Evolutionary conservation across 2,329 filamentous ascomycete species (phyloP).

Genomic region (Rhynchosporium secalis): DNA sequence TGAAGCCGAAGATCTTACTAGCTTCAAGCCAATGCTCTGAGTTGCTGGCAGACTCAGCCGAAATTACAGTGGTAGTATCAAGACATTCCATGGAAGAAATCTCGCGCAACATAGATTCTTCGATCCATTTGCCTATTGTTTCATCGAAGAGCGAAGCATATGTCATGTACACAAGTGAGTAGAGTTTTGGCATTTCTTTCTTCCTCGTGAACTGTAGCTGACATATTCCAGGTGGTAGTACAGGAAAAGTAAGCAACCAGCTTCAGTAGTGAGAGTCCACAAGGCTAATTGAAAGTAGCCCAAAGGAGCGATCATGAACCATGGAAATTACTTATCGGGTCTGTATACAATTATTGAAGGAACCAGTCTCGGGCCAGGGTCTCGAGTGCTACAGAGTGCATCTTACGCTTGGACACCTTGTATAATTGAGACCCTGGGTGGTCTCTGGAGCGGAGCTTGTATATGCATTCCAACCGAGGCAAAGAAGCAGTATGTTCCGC

Average conservation of each 20-base stretch:
- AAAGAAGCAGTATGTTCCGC: background rate
- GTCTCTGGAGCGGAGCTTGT: slow-evolving; percentile 41
- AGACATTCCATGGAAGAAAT: background rate
- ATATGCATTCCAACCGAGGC: slow-evolving; percentile 43
- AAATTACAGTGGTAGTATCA: slow-evolving; percentile 2
- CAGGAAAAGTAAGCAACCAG: slow-evolving; percentile 15
- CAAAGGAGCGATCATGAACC: slow-evolving; percentile 26
- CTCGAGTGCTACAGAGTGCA: slow-evolving; percentile 20
- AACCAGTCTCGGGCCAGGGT: slow-evolving; percentile 3
- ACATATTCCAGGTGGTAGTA: background rate
- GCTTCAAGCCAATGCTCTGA: background rate
- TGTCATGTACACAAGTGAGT: slow-evolving; percentile 13
- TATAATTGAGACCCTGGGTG: slow-evolving; percentile 21
- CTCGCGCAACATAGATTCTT: background rate
- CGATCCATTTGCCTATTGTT: background rate
- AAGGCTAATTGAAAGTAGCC: slow-evolving; percentile 17
- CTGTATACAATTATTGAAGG: slow-evolving; percentile 1
- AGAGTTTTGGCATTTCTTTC: background rate
- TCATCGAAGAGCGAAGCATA: slow-evolving; percentile 6
- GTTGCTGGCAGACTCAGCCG: slow-evolving; percentile 1
- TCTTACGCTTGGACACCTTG: slow-evolving; percentile 24
- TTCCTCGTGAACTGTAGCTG: background rate
- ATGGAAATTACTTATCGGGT: slow-evolving; percentile 17
- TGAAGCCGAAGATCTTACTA: background rate
- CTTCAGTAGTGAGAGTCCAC: slow-evolving; percentile 17